A percentile compares a stretch with the other conserved stretches of the same genome.
These are phyloP conservation scores for Phytophthora macrochlamydospora DNA, from an alignment of 352 stramenopile genomes.

Conservation along the genomic window DNA sequence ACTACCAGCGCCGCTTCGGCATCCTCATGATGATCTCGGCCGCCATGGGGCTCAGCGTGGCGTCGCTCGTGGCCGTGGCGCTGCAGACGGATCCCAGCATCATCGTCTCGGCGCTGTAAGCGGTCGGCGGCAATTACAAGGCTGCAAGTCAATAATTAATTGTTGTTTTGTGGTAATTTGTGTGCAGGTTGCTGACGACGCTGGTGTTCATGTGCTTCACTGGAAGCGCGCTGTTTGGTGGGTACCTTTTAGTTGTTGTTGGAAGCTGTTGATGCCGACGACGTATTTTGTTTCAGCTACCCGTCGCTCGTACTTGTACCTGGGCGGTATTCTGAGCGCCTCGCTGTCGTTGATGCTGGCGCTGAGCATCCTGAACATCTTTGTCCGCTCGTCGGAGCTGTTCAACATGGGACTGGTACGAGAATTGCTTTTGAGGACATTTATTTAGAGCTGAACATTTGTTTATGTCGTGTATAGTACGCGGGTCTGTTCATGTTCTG, in stretches of 20 bases:
- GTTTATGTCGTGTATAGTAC: slow-evolving; percentile 46
- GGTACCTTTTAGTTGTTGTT: slow-evolving; percentile 13
- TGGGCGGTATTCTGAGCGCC: slow-evolving; percentile 79
- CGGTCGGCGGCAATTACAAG: background rate
- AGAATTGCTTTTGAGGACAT: background rate
- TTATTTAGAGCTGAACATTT: background rate
- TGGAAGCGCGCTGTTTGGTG: slow-evolving; percentile 71
- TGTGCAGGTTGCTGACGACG: slow-evolving; percentile 68
- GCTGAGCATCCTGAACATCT: slow-evolving; percentile 64
- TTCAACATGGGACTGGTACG: slow-evolving; percentile 67
- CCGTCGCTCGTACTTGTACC: slow-evolving; percentile 83
- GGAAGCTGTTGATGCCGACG: background rate
- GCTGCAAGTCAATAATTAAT: no score
- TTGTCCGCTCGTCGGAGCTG: slow-evolving; percentile 60
- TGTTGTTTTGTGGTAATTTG: no score
- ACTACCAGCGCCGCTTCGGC: slow-evolving; percentile 61
- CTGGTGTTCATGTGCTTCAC: slow-evolving; percentile 89
- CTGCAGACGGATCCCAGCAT: slow-evolving; percentile 78
- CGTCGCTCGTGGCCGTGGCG: slow-evolving; percentile 75
- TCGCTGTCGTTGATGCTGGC: slow-evolving; percentile 59
- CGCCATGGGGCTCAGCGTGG: slow-evolving; percentile 72
- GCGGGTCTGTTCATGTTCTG: slow-evolving; percentile 88
- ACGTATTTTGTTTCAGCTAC: slow-evolving; percentile 47
- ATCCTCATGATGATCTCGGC: slow-evolving; percentile 76
- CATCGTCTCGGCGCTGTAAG: slow-evolving; percentile 81